Base-by-base conservation (phyloP, 2,329 filamentous ascomycete genomes). In the Colletotrichum spaethianum region DNA sequence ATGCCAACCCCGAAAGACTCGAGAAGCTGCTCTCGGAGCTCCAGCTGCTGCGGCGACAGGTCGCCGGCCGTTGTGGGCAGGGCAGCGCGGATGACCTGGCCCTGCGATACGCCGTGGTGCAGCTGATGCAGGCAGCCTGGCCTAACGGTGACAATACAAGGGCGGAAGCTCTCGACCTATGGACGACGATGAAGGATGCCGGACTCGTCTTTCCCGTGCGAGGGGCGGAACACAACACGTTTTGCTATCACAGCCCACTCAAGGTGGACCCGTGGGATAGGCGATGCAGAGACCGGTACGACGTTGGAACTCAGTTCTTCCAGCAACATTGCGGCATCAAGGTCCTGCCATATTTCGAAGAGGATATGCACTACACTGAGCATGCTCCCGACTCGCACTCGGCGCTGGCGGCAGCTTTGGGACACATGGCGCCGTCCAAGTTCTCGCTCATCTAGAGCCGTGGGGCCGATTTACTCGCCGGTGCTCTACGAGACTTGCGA, bases 221-320 rank as follows among this genome's bases (percentile, higher is more conserved):
- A 23, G 81, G 82, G 63, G 75, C 81, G 6, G 80, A 82, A 33
- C 78, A 82, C 5, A 83, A 83, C 62, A 76, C 79, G 3, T 84
- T 80, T 72, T 86, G 84, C 74, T 85, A 83, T 64, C 84, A 86
- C 67, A 84, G 83, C 67, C 81, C 81, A 0, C 77, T 86, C 74
- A 84, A 84, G 75, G 80, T 84, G 8, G 81, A 83, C n/a, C 84
- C 84, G 2, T 84, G 80, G 81, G 83, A 81, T 18, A 85, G 83
- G 74, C 80, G 84, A 67, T 85, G 83, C 67, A 79, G 80, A 31
- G 80, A 83, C 59, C 79, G 82, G 62, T 86, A 86, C 74, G 81
- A 83, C 18, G 76, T 79, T 4, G 79, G 81, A 3, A 77, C 81
- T 11, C 76, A 79, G 48, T 79, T 85, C 33, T 74, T 85, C 33